Conservation (phyloP, 495 filamentous ascomycete genomes). For the Lindgomyces ingoldianus region DNA sequence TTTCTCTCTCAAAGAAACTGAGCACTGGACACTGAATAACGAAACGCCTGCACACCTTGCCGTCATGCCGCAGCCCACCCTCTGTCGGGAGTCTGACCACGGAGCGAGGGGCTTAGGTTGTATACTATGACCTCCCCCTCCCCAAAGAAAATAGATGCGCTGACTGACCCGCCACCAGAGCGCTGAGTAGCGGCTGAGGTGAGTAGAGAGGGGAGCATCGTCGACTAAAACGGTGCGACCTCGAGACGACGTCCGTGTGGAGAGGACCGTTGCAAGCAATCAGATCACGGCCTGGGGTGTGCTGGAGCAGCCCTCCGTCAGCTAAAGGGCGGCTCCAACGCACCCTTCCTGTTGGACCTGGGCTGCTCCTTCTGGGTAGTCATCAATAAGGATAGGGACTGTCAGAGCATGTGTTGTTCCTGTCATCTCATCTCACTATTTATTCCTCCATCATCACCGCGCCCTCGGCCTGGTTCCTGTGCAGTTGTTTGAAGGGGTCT, state of each 20-base stretch:
- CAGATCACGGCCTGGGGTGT: too few relatives aligned
- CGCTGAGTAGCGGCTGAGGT: conserved; percentile 10
- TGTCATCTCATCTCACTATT: too few relatives aligned
- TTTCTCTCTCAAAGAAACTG: not conserved
- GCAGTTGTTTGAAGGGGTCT: too few relatives aligned
- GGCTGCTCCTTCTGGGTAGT: too few relatives aligned
- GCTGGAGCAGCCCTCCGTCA: too few relatives aligned
- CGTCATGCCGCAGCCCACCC: not conserved
- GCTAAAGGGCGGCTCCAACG: too few relatives aligned
- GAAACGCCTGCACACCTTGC: conserved; percentile 1
- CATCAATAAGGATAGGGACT: not conserved
- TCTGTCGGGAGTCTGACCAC: not conserved
- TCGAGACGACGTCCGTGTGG: not conserved
- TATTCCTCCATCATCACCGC: not conserved
- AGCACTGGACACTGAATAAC: conserved; percentile 11
- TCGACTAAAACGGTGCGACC: not conserved
- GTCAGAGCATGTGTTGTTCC: too few relatives aligned
- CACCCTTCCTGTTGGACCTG: too few relatives aligned
- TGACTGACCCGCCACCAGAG: not conserved
- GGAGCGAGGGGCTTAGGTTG: not conserved
- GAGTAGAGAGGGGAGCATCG: not conserved
- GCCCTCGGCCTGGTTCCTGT: not conserved
- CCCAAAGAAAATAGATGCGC: conserved; percentile 9
- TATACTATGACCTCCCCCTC: not conserved
- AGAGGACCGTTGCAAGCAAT: not conserved